Base-by-base conservation (phyloP, 73 alveolate species). In the Paramecium biaurelia region DNA sequence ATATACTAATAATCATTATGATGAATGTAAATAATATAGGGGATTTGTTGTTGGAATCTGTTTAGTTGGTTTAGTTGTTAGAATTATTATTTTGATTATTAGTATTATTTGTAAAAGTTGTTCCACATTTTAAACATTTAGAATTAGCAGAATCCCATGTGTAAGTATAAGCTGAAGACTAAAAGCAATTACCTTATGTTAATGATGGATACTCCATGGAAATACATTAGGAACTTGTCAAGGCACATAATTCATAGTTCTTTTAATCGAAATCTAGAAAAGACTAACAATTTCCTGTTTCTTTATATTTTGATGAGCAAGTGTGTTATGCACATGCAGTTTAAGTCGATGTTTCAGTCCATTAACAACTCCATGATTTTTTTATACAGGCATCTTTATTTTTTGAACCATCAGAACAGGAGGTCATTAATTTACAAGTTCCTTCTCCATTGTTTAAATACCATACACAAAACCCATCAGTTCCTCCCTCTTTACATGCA, bases 401-500 rank as follows among this genome's bases (percentile, higher is more conserved):
- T 3, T 63, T 15, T 37, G 45, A 30, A 7, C 74, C 90, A 21
- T 79, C 90, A 12, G 90, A 38, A 47, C 90, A 79, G 1, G 45
- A 41, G 3, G 90, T 20, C 90, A 79, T 79, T 7, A 79, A 12
- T 23, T 38, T 43, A 26, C 90, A 79, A 42, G 90, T 15, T 9
- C 76, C 74, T 79, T 30, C 90, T 20, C 90, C 90, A 79, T 41
- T 79, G n/a, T 21, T 41, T 43, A 43, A 79, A 38, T 58, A 42
- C 90, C 90, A 79, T 12, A 79, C 72, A 42, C 90, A 79, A 4
- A 79, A 32, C 2, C 90, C 90, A 79, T 79, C 76, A 7, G 90
- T 43, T 43, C 90, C 90, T 5, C 76, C 76, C 26, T 41, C 3
- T 47, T 43, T 5, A 24, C 90, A 79, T 15, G 74, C 56, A 6